Base-by-base conservation (phyloP, 805 yeast species). In the Citeromyces matritensis region DNA sequence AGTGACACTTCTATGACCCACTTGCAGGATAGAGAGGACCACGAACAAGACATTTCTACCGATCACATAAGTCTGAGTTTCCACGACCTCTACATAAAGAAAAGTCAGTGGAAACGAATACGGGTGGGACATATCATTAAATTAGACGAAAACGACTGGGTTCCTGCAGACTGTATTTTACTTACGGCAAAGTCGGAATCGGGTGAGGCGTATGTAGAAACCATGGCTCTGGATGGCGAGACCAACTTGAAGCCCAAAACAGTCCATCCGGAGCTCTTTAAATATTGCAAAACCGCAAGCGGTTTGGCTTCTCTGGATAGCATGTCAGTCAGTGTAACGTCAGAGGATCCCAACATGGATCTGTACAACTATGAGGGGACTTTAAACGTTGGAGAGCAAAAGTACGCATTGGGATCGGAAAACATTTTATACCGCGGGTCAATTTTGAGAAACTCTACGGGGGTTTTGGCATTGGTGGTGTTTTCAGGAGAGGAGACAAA, bases 201-300 rank as follows among this genome's bases (percentile, higher is more conserved):
- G 35, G 65, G 67, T 24, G 69, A 65, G 33, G 69, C 82, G 1
- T 82, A 71, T 40, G 73, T 86, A 12, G 99, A 91, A 51, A 91
- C 99, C 1, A 85, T 88, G 88, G 98, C 95, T 1, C 61, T 91
- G 30, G 98, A 91, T 53, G 99, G 99, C 31, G 98, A 91, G 52
- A 91, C 97, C 0, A 88, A 85, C 47, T 60, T 91, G 37, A 91
- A 91, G 50, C 64, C 81, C 6, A 74, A 71, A 42, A 55, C 58
- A 12, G 81, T 95, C 0, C 79, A 76, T 38, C 60, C 65, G 2
- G 81, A 74, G 37, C 41, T 88, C 2, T 63, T 74, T 26, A 65
- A 66, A 10, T 39, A 52, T 8, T 59, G 76, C 27, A 56, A 63
- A 14, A 56, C 63, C 3, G 77, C 72, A 0, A 49, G 61, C 2